A percentile compares a stretch with the other conserved stretches of the same genome.
Conservation (phyloP, 2,329 filamentous ascomycete species). For the Penicillium psychrosexuale region DNA sequence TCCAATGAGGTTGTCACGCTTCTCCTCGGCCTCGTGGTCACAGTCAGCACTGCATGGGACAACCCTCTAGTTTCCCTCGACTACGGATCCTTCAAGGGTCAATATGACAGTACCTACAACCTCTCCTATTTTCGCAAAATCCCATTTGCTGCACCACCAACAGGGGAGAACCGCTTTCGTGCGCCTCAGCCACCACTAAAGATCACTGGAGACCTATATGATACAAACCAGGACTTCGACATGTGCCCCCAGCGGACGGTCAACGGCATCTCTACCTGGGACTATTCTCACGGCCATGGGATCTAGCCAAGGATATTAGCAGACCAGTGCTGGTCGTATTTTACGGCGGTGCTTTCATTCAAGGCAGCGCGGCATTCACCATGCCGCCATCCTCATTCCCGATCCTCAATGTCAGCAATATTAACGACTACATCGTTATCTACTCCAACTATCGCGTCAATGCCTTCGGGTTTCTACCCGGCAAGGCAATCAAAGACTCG, state of each 20-base stretch:
- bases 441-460: slow-evolving; percentile 58
- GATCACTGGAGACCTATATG: slow-evolving; percentile 49
- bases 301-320: slow-evolving; percentile 26
- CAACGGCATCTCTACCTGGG: slow-evolving; percentile 57
- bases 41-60: slow-evolving; percentile 17
- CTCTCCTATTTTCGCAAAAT: slow-evolving; percentile 60
- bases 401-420: slow-evolving; percentile 53
- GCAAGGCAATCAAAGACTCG: slow-evolving; percentile 47
- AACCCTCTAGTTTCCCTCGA: slow-evolving; percentile 44
- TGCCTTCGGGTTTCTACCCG: slow-evolving; percentile 56
- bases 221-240: slow-evolving; percentile 55
- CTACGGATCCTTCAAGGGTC: slow-evolving; percentile 54
- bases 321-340: slow-evolving; percentile 60
- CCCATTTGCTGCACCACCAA: slow-evolving; percentile 59
- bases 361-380: slow-evolving; percentile 54
- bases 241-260: slow-evolving; percentile 59
- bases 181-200: slow-evolving; percentile 56
- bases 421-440: slow-evolving; percentile 53
- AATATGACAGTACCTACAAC: slow-evolving; percentile 53
- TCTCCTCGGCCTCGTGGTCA: slow-evolving; percentile 7
- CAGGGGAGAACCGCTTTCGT: slow-evolving; percentile 58
- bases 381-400: slow-evolving; percentile 59
- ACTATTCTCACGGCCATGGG: slow-evolving; percentile 59
- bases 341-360: slow-evolving; percentile 61
- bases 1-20: not conserved